phyloP scores from a whole-genome alignment of 495 filamentous ascomycete genomes.

The Hypoxylon perforatum region DNA sequence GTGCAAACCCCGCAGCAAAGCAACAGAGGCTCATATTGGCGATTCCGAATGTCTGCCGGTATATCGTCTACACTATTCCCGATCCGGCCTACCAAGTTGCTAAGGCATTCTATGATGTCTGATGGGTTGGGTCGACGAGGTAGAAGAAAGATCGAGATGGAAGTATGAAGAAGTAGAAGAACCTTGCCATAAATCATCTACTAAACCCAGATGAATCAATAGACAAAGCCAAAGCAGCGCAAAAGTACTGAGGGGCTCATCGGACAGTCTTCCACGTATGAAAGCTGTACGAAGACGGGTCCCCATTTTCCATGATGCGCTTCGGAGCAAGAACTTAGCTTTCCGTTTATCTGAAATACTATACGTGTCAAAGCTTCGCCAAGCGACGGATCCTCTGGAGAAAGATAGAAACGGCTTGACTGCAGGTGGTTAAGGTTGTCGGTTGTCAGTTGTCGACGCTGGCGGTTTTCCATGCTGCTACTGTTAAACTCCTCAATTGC shows the following conservation, averaged over 20 bases:
- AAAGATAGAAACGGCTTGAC: no score
- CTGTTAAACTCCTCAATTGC: neutral
- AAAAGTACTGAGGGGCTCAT: neutral
- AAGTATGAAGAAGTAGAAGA: neutral
- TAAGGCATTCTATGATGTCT: neutral
- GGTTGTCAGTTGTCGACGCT: neutral
- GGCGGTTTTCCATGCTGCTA: neutral
- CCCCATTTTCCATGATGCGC: neutral
- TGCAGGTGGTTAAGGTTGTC: no score
- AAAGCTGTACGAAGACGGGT: neutral
- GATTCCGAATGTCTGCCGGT: neutral
- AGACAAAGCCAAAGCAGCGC: neutral
- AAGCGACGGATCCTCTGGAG: neutral
- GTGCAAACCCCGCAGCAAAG: slow-evolving; percentile 15
- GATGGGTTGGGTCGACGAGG: neutral
- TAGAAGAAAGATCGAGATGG: neutral
- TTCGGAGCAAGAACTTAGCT: neutral
- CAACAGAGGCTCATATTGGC: slow-evolving; percentile 12
- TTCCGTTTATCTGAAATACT: neutral
- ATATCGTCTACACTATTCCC: slow-evolving; percentile 7
- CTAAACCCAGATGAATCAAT: neutral
- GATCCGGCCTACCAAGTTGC: slow-evolving; percentile 4
- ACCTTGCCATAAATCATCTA: neutral
- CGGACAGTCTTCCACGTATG: neutral
- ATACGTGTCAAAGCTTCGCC: neutral